Evolutionary conservation across 2,329 filamentous ascomycete genomes (phyloP).

Genomic region (Penicillium sp.): DNA sequence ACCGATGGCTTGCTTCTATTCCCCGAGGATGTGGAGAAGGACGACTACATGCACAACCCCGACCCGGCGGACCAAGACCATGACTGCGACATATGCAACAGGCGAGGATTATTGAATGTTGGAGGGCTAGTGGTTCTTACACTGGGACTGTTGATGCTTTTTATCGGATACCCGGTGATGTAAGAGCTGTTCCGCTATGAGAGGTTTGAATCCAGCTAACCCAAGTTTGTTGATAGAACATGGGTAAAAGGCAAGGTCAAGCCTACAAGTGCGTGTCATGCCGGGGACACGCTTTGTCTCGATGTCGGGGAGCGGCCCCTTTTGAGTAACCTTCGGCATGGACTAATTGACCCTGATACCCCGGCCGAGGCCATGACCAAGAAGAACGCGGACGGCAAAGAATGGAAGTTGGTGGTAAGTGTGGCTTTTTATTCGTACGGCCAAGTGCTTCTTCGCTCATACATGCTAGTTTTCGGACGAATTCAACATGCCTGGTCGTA

Average conservation of each 20-base stretch:
- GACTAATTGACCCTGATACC: conserved; percentile 67
- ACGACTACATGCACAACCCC: conserved; percentile 69
- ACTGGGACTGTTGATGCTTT: conserved; percentile 61
- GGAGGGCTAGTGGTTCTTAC: conserved; percentile 61
- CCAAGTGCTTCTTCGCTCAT: conserved; percentile 6
- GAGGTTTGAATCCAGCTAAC: background rate
- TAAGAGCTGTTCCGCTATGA: conserved; percentile 42
- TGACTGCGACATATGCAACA: conserved; percentile 64
- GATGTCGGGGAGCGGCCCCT: conserved; percentile 50
- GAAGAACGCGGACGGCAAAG: conserved; percentile 58
- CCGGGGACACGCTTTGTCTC: conserved; percentile 49
- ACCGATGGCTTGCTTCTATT: conserved; percentile 65
- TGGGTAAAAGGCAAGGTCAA: conserved; percentile 52
- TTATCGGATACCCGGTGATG: conserved; percentile 68
- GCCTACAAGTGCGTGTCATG: conserved; percentile 32
- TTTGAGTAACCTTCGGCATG: conserved; percentile 58
- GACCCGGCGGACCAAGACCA: conserved; percentile 61
- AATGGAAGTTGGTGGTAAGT: conserved; percentile 60
- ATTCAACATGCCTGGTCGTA: conserved; percentile 64
- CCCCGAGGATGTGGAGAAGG: conserved; percentile 70
- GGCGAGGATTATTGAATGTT: conserved; percentile 62
- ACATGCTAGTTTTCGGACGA: conserved; percentile 63
- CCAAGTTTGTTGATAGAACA: conserved; percentile 44
- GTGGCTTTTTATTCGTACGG: background rate
- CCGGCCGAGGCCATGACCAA: conserved; percentile 57